Evolutionary conservation across 306 rosid genomes (phyloP).

Genomic region (Purshia tridentata): DNA sequence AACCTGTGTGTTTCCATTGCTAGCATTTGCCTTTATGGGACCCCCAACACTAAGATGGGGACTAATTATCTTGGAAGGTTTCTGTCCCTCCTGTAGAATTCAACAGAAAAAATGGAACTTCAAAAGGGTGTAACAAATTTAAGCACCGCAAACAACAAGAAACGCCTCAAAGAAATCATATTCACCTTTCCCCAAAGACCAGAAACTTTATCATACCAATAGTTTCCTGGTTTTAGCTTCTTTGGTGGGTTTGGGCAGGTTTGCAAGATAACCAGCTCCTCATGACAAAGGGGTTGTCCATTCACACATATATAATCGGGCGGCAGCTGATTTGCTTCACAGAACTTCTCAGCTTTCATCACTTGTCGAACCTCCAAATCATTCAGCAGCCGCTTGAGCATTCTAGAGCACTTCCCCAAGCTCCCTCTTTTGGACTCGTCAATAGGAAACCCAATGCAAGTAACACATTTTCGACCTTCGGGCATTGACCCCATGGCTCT

Average conservation of each 20-base stretch:
- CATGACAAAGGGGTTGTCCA: slow-evolving; percentile 70
- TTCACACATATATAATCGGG: slow-evolving; percentile 77
- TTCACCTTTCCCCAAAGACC: slow-evolving; percentile 99
- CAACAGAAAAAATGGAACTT: slow-evolving; percentile 26
- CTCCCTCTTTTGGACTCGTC: slow-evolving; percentile 70
- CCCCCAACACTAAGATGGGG: slow-evolving; percentile 92
- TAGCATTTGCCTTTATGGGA: slow-evolving; percentile 72
- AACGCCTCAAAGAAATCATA: slow-evolving; percentile 22
- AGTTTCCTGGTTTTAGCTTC: slow-evolving; percentile 90
- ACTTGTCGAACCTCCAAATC: slow-evolving; percentile 82
- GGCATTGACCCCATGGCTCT: slow-evolving; percentile 99
- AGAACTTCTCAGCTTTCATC: slow-evolving; percentile 79
- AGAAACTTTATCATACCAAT: slow-evolving; percentile 99
- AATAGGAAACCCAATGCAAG: slow-evolving; percentile 78
- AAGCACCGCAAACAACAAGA: slow-evolving; percentile 4
- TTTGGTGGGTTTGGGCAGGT: slow-evolving; percentile 78
- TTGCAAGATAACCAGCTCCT: slow-evolving; percentile 69
- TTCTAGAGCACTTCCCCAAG: slow-evolving; percentile 86
- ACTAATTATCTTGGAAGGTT: slow-evolving; percentile 82
- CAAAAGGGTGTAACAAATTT: slow-evolving; percentile 15
- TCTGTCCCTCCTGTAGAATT: slow-evolving; percentile 82
- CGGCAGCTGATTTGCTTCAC: slow-evolving; percentile 92
- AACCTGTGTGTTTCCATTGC: slow-evolving; percentile 92
- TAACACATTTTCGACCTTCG: slow-evolving; percentile 93
- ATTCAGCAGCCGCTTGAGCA: slow-evolving; percentile 83